Evolutionary conservation across 805 yeast genomes (phyloP), one percentile per base, ranked within the genome.

Genomic region (Candida chilensis): DNA sequence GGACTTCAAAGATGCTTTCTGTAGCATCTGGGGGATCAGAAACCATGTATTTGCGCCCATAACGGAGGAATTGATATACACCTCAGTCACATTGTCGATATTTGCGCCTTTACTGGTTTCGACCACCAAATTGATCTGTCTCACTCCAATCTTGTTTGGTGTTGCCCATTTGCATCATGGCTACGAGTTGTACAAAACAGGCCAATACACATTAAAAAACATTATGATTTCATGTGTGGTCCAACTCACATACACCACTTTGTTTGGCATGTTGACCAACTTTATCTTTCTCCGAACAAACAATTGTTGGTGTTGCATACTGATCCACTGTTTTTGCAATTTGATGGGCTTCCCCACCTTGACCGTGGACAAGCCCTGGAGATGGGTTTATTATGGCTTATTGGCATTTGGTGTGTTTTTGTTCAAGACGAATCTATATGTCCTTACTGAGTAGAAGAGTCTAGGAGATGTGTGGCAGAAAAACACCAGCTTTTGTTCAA

Each of bases 131-230:
- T 36, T 58, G 14, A 46, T 70, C 1, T 39, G 42, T 12, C 45
- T 52, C 17, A 66, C 83, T 1, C 92, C 94, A 1, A 42, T 74
- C 5, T 61, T 74, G 33, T 85, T 85, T 56, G 87, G 88, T 1
- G 41, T 79, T 16, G 92, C 94, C 1, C 95, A 85, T 51, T 29
- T 80, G 15, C 90, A 85, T 45, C 94, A 85, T 47, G 86, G 72
- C 3, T 60, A 60, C 37, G 77, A 71, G 32, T 39, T 67, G 27
- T 60, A 60, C 36, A 37, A 37, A 24, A 36, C 33, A 32, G 50
- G 43, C 7, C 38, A 48, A 2, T 26, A 42, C 5, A 47, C 58
- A 3, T 12, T 57, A 3, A 21, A 36, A 1, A 41, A 52, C 12
- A 59, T 75, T 1, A 18, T 64, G 1, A 21, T 61, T 4, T 45